Conservation (phyloP, 768 basidiomycete species). For the Amanita muscaria region DNA sequence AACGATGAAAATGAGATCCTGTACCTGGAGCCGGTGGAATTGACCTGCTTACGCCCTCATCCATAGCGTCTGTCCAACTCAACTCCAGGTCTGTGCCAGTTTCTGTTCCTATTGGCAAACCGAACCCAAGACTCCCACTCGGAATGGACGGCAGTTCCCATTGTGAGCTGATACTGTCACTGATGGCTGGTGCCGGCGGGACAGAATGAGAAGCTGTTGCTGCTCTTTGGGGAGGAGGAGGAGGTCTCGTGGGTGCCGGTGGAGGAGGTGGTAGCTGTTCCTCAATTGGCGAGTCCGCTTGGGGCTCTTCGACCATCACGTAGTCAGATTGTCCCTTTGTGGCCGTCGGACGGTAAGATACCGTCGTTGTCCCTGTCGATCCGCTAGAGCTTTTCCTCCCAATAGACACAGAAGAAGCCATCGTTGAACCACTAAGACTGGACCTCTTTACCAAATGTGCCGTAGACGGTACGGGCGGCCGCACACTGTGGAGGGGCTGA, state of each 20-base stretch:
- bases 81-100: conserved; percentile 37
- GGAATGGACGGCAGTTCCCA: conserved; percentile 65
- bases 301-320: conserved; percentile 54
- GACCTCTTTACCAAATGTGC: no score
- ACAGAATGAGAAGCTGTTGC: conserved; percentile 27
- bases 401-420: conserved; percentile 6
- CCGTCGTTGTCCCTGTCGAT: conserved; percentile 4
- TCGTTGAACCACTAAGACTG: background rate
- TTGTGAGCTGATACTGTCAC: conserved; percentile 37
- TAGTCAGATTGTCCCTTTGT: conserved; percentile 37
- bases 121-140: conserved; percentile 40
- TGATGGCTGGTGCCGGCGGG: conserved; percentile 19
- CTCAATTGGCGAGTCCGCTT: conserved; percentile 16
- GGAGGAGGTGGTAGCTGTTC: conserved; percentile 30
- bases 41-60: conserved; percentile 18
- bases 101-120: conserved; percentile 29
- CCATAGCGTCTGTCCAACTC: conserved; percentile 62
- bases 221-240: conserved; percentile 28
- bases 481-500: background rate
- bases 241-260: conserved; percentile 35
- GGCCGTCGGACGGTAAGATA: background rate
- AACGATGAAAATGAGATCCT: background rate
- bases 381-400: conserved; percentile 9
- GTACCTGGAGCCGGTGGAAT: conserved; percentile 14
- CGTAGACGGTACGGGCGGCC: conserved; percentile 2